Base-by-base conservation (phyloP, 2,329 filamentous ascomycete species). In the Davidsoniella eucalypti region DNA sequence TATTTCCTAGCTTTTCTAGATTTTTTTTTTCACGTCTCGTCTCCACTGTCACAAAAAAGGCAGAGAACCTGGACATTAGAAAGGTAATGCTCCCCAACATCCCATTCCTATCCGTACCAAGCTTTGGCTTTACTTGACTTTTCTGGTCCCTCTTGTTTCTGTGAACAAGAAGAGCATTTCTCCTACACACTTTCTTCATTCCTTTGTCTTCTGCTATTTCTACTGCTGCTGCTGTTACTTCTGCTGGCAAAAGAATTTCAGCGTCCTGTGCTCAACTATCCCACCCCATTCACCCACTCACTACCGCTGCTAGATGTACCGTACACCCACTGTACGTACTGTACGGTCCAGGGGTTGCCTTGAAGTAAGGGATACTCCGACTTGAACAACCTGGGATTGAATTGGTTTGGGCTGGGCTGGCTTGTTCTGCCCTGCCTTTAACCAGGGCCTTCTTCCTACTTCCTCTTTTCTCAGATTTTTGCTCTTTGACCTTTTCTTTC, bases 401-500 rank as follows among this genome's bases (percentile, higher is more conserved):
- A 51, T 38, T 40, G 26, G 23, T 49, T 51, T 52, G 45, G 50
- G 33, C 50, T 52, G 39, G 39, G 44, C 49, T 49, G 50, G 49
- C 37, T 37, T 49, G 44, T 21, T 26, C 23, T 17, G 49, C 49
- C 47, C 40, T 52, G 45, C 44, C 44, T 48, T 52, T 26, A 33
- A 21, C 45, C 39, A 46, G 45, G 45, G 45, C 40, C 44, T 23
- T 47, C 44, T 23, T 47, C 44, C 44, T 39, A 33, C 29, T 52
- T 47, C 40, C 50, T 52, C 50, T 52, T 52, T 52, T 44, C 46
- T 52, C 45, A 16, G 50, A 36, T 50, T 46, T 46, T 49, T 49
- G 50, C 41, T 48, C 16, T 29, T 53, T 50, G 52, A 43, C 47
- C 44, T 51, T 53, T 54, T 51, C 54, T 55, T 53, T 52, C 54